Percentiles rank a stretch among this genome's conserved stretches.
Conservation (phyloP, 1,139 yeast species). For the Blastobotrys illinoisensis region DNA sequence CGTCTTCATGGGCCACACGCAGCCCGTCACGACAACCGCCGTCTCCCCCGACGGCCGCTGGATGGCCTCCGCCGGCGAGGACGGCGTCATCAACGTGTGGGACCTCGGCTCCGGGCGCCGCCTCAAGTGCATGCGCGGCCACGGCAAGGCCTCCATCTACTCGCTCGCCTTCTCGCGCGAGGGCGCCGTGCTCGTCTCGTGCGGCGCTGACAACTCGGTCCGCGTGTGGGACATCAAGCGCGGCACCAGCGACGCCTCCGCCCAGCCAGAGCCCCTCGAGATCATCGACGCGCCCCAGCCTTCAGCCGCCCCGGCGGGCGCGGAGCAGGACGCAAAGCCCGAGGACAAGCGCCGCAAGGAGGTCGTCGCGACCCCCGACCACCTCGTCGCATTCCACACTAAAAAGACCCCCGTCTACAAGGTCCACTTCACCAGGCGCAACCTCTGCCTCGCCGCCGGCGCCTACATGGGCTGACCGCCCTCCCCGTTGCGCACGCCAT, state of each 20-base stretch:
- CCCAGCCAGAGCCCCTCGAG: constrained; percentile 68
- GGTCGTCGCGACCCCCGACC: constrained; percentile 76
- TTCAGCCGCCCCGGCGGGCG: background rate
- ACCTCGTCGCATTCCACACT: constrained; percentile 89
- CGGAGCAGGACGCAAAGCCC: too few species aligned
- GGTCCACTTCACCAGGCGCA: constrained; percentile 86
- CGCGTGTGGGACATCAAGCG: constrained; percentile 94
- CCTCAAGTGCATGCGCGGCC: constrained; percentile 76
- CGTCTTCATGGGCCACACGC: constrained; percentile 91
- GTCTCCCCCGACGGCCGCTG: constrained; percentile 97
- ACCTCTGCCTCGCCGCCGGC: constrained; percentile 90
- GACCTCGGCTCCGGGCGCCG: constrained; percentile 90
- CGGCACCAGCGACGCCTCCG: constrained; percentile 74
- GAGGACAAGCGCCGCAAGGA: constrained; percentile 48
- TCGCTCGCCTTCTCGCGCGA: constrained; percentile 82
- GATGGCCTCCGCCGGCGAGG: constrained; percentile 95
- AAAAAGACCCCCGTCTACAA: constrained; percentile 91
- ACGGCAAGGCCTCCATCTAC: constrained; percentile 81
- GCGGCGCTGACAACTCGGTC: constrained; percentile 89
- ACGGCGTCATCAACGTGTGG: constrained; percentile 84
- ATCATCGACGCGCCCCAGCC: constrained; percentile 9
- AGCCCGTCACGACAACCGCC: constrained; percentile 77
- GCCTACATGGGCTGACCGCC: constrained; percentile 56
- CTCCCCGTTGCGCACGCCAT: too few species aligned
- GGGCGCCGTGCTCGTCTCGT: constrained; percentile 83